phyloP scores from a whole-genome alignment of 257 asterid genomes.

The Oldenlandia corymbosa region DNA sequence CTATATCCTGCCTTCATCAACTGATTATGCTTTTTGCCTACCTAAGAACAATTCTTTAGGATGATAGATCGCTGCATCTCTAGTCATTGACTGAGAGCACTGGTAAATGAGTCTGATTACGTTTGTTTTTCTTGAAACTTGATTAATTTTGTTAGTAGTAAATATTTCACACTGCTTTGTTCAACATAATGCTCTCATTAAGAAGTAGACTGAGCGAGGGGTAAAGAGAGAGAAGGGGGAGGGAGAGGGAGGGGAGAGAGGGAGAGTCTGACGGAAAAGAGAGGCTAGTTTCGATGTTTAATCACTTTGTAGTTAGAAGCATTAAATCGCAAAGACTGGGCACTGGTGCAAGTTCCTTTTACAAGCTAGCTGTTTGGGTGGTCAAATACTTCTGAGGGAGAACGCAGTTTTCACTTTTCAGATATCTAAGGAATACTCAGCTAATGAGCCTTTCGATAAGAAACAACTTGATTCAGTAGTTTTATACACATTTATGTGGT shows the following conservation, averaged over 20 bases:
- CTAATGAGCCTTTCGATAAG: not conserved
- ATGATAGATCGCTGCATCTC: too few relatives aligned
- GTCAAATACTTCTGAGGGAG: not conserved
- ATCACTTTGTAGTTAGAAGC: not conserved
- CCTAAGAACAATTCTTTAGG: too few relatives aligned
- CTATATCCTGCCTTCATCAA: slow-evolving; percentile 3
- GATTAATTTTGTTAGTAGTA: not conserved
- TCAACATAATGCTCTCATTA: not conserved
- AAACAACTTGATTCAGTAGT: not conserved
- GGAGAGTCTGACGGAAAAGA: too few relatives aligned
- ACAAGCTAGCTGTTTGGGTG: not conserved
- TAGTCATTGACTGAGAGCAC: too few relatives aligned
- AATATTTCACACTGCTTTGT: not conserved
- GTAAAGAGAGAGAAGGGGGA: too few relatives aligned
- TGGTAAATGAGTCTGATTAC: not conserved
- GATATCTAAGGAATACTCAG: not conserved
- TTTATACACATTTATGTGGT: not conserved
- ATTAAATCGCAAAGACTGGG: not conserved
- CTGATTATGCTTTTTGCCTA: not conserved
- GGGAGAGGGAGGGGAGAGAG: too few relatives aligned
- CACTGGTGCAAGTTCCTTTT: not conserved
- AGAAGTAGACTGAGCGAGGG: not conserved
- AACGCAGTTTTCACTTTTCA: not conserved
- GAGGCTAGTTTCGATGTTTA: not conserved
- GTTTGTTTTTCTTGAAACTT: not conserved